A percentile compares a stretch with the other conserved stretches of the same genome.
These are phyloP conservation scores for Oryza glumipatula DNA, from an alignment of 176 grass and related monocot species.

Conservation along the genomic window DNA sequence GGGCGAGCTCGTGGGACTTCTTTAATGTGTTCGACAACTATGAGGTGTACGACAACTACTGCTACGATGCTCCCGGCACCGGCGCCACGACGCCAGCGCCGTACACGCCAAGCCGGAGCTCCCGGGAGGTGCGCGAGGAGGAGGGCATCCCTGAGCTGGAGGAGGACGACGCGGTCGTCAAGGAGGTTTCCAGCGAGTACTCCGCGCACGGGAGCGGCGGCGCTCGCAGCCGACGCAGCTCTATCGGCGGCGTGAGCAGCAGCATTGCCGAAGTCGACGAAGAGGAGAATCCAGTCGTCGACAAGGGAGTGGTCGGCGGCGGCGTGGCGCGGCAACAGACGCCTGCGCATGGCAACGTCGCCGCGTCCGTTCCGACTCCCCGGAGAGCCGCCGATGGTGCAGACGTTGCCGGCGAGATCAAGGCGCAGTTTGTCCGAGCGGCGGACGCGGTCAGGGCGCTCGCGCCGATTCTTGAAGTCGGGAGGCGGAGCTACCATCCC, in stretches of 20 bases:
- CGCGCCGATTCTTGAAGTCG: slow-evolving; percentile 68
- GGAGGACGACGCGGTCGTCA: slow-evolving; percentile 65
- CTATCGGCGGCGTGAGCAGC: slow-evolving; percentile 38
- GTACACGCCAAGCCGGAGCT: slow-evolving; percentile 78
- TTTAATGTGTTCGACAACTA: slow-evolving; percentile 76
- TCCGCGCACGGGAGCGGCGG: slow-evolving; percentile 11
- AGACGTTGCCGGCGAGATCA: slow-evolving; percentile 62
- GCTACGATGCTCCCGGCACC: slow-evolving; percentile 26
- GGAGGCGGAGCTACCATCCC: slow-evolving; percentile 59
- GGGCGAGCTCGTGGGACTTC: slow-evolving; percentile 80
- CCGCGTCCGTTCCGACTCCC: neutral
- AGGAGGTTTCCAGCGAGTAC: slow-evolving; percentile 59
- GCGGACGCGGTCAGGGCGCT: slow-evolving; percentile 43
- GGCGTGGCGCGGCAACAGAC: slow-evolving; percentile 30
- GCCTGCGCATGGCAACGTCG: slow-evolving; percentile 10
- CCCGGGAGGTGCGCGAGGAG: slow-evolving; percentile 73
- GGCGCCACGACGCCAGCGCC: neutral
- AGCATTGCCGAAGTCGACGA: slow-evolving; percentile 14
- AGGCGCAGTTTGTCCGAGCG: slow-evolving; percentile 62
- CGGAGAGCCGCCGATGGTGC: slow-evolving; percentile 3
- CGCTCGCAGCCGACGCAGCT: slow-evolving; percentile 42
- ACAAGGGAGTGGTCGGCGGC: slow-evolving; percentile 54
- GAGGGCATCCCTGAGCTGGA: slow-evolving; percentile 96
- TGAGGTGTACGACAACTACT: slow-evolving; percentile 56
- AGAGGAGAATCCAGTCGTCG: slow-evolving; percentile 29